A percentile compares a stretch with the other conserved stretches of the same genome.
These are phyloP conservation scores for Piromyces finnis DNA, from an alignment of 192 early-diverging fungal species.

Conservation along the genomic window DNA sequence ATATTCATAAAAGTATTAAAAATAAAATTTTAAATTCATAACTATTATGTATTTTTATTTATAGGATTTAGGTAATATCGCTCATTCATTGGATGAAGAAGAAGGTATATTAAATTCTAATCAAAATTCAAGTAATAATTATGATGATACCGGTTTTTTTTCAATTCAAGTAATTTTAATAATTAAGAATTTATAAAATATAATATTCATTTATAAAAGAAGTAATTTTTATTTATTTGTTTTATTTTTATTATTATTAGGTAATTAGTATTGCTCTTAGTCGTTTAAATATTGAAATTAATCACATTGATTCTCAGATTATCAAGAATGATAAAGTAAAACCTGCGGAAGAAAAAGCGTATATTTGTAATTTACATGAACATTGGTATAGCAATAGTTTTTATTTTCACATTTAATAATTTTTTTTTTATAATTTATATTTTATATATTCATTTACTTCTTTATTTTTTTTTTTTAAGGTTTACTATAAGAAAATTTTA, in stretches of 20 bases:
- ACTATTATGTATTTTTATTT: no score
- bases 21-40: no score
- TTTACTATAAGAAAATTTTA: conserved; percentile 54
- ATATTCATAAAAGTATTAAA: no score
- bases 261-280: not conserved
- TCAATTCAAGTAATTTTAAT: not conserved
- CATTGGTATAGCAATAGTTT: no score
- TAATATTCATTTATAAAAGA: no score
- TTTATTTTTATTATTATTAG: no score
- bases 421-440: no score
- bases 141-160: not conserved
- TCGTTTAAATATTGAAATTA: not conserved
- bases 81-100: conserved; percentile 36
- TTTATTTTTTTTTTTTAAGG: conserved; percentile 32
- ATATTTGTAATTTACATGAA: conserved; percentile 50
- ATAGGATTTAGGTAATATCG: conserved; percentile 46
- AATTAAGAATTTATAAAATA: no score
- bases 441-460: no score
- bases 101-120: conserved; percentile 23
- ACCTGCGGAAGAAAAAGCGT: conserved; percentile 19
- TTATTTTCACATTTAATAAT: no score
- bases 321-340: not conserved
- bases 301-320: not conserved
- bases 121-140: not conserved
- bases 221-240: no score